Base-by-base conservation (phyloP, 371 early-diverging fungal species). In the Syncephalastrum racemosum region DNA sequence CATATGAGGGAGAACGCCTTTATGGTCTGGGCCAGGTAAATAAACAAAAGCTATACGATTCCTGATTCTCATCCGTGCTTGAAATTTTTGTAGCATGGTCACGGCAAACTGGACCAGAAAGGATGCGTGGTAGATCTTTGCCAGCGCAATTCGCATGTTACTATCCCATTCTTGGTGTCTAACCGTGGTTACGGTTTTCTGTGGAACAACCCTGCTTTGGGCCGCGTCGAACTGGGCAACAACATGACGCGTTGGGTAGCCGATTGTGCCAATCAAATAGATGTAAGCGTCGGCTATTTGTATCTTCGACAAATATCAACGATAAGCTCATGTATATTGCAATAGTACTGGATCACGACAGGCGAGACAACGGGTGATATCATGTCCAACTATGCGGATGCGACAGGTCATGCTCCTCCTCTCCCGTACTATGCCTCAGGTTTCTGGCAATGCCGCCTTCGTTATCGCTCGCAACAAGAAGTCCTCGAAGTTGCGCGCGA, bases 371-470 rank as follows among this genome's bases (percentile, higher is more conserved):
- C 48, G 13, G 45, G 53, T 7, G 59, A 59, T 22, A 59, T 59
- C 40, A 59, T 59, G 59, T 46, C 53, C 25, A 59, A 59, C 39
- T 59, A 59, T 40, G 59, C 53, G 47, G 59, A 59, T 23, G 59
- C 53, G n/a, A 59, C 59, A 13, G 59, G 59, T 18, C 59, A 59
- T 27, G 36, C 59, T 31, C 59, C 59, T 48, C 53, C 54, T 15
- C 53, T 59, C 45, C 59, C 59, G 4, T 59, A 59, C 23, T 59
- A 59, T 46, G 59, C 59, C 0, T 59, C 59, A 20, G 59, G 59
- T 18, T 59, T 59, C 59, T 59, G 59, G 59, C 59, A 59, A 36
- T 59, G 59, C 48, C 59, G 59, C 27, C 53, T 59, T 16, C 59
- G 59, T 23, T 59, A 59, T 39, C 31, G 43, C 19, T 46, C 59